Base-by-base conservation (phyloP, 202 grass and related monocot species). In the Digitaria exilis region DNA sequence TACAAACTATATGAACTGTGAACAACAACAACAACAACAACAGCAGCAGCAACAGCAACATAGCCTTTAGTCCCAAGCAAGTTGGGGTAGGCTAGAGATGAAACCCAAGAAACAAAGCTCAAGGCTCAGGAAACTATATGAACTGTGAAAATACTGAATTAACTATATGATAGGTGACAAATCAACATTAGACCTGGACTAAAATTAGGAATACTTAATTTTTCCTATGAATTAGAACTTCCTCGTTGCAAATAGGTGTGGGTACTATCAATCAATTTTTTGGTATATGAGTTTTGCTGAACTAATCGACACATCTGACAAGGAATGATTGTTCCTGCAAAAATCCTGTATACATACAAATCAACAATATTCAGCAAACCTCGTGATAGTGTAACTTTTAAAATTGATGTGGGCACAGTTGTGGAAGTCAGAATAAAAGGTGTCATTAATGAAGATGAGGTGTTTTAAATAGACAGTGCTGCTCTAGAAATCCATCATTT, bases 401-500 rank as follows among this genome's bases (percentile, higher is more conserved):
- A 24, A 26, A 63, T 19, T 63, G 39, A 63, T 64, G 42, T 25
- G 14, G 19, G 21, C 30, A 50, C 37, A 74, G 6, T 41, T 65
- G 58, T 72, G 80, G 45, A 45, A 65, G 45, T 71, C 37, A 82
- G 13, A 62, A 62, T 50, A 52, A 75, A 75, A 9, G 9, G 25
- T 30, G 9, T 28, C n/a, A 39, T 52, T 66, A 54, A 35, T 9
- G 37, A 66, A 41, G 5, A 41, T 13, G 28, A 13, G 30, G 43
- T 73, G 41, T 21, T 64, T 73, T 64, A 48, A 64, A 82, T 73
- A 51, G 42, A 8, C 56, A 35, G 29, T 65, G 69, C 44, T 51
- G 21, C 69, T 68, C 30, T 19, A 45, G 18, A 51, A 37, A 54
- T 25, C 12, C n/a, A 56, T 31, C 24, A 44, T 13, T 22, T 12